phyloP scores from a whole-genome alignment of 345 rosid genomes.

The Brassica rapa region DNA sequence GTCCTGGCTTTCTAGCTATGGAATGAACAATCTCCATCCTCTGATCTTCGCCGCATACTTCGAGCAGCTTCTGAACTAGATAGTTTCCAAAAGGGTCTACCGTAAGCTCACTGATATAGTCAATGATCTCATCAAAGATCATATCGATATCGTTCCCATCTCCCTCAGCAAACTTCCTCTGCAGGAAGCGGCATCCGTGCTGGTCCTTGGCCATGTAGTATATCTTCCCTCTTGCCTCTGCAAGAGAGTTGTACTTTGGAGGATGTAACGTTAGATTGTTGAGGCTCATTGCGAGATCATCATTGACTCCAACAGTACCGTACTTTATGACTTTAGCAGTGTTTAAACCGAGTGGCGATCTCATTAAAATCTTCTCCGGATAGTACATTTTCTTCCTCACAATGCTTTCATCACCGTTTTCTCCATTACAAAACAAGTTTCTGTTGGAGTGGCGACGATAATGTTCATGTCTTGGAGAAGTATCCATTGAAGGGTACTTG shows the following conservation, averaged over 20 bases:
- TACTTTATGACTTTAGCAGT: constrained; percentile 52
- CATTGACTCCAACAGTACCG: constrained; percentile 48
- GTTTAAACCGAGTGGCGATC: constrained; percentile 55
- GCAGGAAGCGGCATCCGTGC: constrained; percentile 74
- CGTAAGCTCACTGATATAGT: constrained; percentile 70
- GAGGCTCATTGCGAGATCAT: constrained; percentile 40
- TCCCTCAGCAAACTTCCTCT: constrained; percentile 64
- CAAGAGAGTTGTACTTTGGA: constrained; percentile 52
- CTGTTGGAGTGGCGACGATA: constrained; percentile 49
- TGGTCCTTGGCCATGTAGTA: constrained; percentile 74
- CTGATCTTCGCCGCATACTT: constrained; percentile 72
- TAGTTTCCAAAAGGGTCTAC: constrained; percentile 78
- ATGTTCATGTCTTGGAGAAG: constrained; percentile 46
- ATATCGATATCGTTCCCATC: constrained; percentile 56
- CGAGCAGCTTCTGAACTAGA: constrained; percentile 75
- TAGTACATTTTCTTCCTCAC: constrained; percentile 47
- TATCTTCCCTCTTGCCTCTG: constrained; percentile 61
- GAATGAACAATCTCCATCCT: constrained; percentile 57
- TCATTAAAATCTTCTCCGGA: constrained; percentile 67
- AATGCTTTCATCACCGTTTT: constrained; percentile 37
- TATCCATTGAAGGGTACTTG: no score
- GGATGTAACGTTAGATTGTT: constrained; percentile 50
- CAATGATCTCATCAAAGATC: constrained; percentile 70
- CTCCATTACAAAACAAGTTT: constrained; percentile 49
- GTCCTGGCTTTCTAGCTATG: constrained; percentile 58